A percentile compares a stretch with the other conserved stretches of the same genome.
Evolutionary conservation across 1,284 basidiomycete species (phyloP).

Genomic region (Cutaneotrichosporon cutaneum): DNA sequence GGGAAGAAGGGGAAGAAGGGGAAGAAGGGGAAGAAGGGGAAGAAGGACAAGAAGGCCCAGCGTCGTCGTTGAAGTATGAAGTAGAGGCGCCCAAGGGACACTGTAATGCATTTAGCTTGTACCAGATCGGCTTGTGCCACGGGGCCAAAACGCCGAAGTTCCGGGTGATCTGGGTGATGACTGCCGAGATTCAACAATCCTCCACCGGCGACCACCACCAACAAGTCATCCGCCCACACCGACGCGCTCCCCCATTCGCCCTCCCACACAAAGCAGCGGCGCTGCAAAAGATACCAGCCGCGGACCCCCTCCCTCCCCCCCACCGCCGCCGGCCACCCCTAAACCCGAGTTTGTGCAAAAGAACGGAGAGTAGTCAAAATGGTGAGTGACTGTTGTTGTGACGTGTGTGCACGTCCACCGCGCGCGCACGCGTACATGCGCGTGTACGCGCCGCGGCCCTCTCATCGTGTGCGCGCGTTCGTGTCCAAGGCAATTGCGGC

Average conservation of each 20-base stretch:
- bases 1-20: no score
- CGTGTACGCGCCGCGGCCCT: neutral
- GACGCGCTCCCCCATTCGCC: neutral
- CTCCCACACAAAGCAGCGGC: neutral
- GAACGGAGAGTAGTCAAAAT: neutral
- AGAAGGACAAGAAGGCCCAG: no score
- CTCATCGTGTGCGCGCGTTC: neutral
- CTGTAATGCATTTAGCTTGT: neutral
- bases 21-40: no score
- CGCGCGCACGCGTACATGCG: neutral
- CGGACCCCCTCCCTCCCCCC: neutral
- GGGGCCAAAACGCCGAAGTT: neutral
- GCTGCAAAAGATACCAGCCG: neutral
- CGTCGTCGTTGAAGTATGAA: no score
- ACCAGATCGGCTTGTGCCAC: neutral
- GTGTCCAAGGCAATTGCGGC: neutral
- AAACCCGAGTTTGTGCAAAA: neutral
- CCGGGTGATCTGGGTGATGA: neutral
- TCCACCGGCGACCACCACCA: neutral
- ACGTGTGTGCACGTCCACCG: neutral
- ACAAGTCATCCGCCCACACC: neutral
- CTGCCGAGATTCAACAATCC: neutral
- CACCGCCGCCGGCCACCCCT: neutral
- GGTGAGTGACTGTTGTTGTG: constrained; percentile 2
- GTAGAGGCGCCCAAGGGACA: no score